Evolutionary conservation across 177 flowering plant genomes (phyloP), one percentile per base, ranked within the genome.

Genomic region (Vitis hybrid): DNA sequence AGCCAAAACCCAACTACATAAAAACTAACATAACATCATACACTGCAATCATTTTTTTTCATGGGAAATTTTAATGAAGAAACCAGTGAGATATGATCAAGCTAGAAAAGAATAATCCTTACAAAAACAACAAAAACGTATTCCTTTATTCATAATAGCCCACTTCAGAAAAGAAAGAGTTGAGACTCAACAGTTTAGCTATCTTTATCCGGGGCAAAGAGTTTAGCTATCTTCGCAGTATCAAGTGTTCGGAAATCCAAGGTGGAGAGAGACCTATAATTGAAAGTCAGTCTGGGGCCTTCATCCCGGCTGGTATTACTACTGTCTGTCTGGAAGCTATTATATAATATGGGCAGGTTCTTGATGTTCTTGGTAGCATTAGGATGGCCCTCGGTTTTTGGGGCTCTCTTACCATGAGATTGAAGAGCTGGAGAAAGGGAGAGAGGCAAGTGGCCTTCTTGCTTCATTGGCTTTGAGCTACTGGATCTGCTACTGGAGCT

Each of bases 311-410:
- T 66, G 45, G 21, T 70, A 51, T 67, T 72, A 49, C 62, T 62
- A 4, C 69, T 72, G 49, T 75, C 82, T 30, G 72, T 70, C 51
- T 76, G 40, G 82, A 77, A 52, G 81, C 76, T 9, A 40, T 7
- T 7, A 40, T 75, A 62, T 21, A 81, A 69, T 30, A 80, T 77
- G 13, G 86, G 82, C 26, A 67, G 52, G 64, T 84, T 83, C 77
- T 80, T 69, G 34, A 86, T 82, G 78, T 86, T 86, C 71, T 81
- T 86, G 50, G 62, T 56, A 12, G 81, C 89, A 72, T 79, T 80
- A 8, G 84, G 89, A 74, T 86, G 89, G 26, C 65, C 79, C 15
- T 86, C 88, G 15, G 87, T 82, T 57, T 64, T 72, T 11, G 78
- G 62, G 34, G 81, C 61, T 21, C 65, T 49, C 64, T 69, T 63